A percentile compares a stretch with the other conserved stretches of the same genome.
These are phyloP conservation scores for Isoetes engelmannii DNA, from an alignment of 83 land plant species.

Conservation along the genomic window DNA sequence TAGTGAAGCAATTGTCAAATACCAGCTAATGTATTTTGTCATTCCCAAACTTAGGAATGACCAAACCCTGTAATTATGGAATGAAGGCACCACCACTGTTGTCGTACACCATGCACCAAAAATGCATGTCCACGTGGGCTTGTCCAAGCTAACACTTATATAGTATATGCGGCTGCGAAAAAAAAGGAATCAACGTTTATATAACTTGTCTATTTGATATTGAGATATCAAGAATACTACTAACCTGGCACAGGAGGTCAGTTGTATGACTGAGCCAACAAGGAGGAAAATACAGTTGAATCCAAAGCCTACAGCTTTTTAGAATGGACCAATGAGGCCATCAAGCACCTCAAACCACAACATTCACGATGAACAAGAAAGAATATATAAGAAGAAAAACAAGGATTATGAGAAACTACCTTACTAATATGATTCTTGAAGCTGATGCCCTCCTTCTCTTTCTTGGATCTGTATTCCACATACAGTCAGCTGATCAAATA, in stretches of 20 bases:
- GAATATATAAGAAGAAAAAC: not conserved
- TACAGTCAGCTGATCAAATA: conserved; percentile 74
- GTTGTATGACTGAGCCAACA: conserved; percentile 73
- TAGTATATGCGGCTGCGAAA: conserved; percentile 7
- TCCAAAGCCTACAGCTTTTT: conserved; percentile 60
- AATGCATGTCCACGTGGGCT: not conserved
- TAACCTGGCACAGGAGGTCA: conserved; percentile 80
- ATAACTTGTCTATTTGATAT: not conserved
- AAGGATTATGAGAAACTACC: conserved; percentile 27
- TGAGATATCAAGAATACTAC: not conserved
- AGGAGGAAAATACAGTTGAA: conserved; percentile 64
- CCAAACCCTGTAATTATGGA: not conserved
- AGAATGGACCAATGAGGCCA: conserved; percentile 63
- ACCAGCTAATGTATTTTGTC: not conserved
- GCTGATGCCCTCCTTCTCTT: conserved; percentile 77
- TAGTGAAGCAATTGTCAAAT: not conserved
- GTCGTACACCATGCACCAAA: not conserved
- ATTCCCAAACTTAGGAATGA: not conserved
- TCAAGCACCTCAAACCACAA: conserved; percentile 85
- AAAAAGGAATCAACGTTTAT: not conserved
- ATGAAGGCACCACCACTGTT: not conserved
- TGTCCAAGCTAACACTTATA: not conserved
- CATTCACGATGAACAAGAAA: not conserved
- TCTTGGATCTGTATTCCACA: conserved; percentile 58
- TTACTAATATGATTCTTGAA: conserved; percentile 80